Evolutionary conservation across 2,329 filamentous ascomycete genomes (phyloP).

Genomic region (Xylaria sp.): DNA sequence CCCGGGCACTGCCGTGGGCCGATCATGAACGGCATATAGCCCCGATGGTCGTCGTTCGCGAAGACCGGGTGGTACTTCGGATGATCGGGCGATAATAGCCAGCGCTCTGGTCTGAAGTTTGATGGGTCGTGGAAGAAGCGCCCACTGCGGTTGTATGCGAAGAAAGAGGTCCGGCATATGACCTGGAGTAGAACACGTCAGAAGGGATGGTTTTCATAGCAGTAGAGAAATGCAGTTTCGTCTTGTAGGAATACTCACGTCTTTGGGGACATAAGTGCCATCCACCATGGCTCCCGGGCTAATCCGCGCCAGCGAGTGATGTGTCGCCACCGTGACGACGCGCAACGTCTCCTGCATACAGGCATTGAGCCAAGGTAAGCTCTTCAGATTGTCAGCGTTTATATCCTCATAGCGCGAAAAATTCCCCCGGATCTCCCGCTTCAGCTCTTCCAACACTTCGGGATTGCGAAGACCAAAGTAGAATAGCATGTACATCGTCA

Average conservation of each 20-base stretch:
- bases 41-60: conserved; percentile 24
- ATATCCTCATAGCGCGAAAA: conserved; percentile 49
- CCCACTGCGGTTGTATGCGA: conserved; percentile 14
- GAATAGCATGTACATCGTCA: conserved; percentile 28
- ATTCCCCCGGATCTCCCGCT: conserved; percentile 47
- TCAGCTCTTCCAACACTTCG: background rate
- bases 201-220: background rate
- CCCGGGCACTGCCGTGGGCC: conserved; percentile 37
- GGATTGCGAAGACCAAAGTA: background rate
- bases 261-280: conserved; percentile 39
- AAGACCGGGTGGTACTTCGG: conserved; percentile 19
- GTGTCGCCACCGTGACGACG: conserved; percentile 42
- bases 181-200: conserved; percentile 6
- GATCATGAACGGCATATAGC: conserved; percentile 31
- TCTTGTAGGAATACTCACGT: conserved; percentile 33
- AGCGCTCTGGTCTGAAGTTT: conserved; percentile 24
- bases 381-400: conserved; percentile 39
- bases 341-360: conserved; percentile 51
- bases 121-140: conserved; percentile 27
- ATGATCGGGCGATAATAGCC: conserved; percentile 19
- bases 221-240: background rate
- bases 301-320: conserved; percentile 37
- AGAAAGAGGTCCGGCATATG: conserved; percentile 28
- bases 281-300: conserved; percentile 42
- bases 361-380: conserved; percentile 47